Base-by-base conservation (phyloP, 306 rosid species). In the Sicyos edulis region DNA sequence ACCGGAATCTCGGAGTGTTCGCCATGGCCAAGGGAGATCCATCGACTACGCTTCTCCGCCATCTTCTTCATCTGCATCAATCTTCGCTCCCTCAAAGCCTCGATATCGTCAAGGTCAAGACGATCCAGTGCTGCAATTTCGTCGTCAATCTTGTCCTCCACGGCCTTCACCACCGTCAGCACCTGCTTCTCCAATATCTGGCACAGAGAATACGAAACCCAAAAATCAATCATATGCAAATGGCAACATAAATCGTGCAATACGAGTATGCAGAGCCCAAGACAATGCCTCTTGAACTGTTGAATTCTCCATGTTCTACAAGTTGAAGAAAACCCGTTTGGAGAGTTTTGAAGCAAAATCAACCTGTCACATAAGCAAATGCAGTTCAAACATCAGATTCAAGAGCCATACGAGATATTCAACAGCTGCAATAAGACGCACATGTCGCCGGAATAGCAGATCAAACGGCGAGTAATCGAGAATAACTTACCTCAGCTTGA, bases 1-100 rank as follows among this genome's bases (percentile, higher is more conserved):
- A 79, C 60, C 12, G 79, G 89, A 69, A 93, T 81, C 84, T 93
- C 97, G 42, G 89, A 59, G 77, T 91, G 88, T 3, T 93, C 95
- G 24, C 88, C 89, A 66, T 93, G 96, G 9, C 97, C 97, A 54
- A 88, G 92, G 62, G 97, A 81, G 87, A 88, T 83, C 99, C 99
- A 93, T 37, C 92, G 92, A 87, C 80, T 82, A 17, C 97, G 95
- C 83, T 87, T 93, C 91, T 88, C 97, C 13, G 99, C 90, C 96
- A 88, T 87, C 79, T 88, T 93, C 90, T 93, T 93, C 97, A 93
- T 90, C 87, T 93, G 96, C 78, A 88, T 95, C 14, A 93, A 71
- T 62, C 97, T 83, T 73, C 99, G 89, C 77, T 93, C 97, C 52
- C 99, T 80, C 16, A 91, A 80, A 8, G 69, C 95, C 81, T 93